These are phyloP conservation scores for Trichomonascaceae sp. DNA, from an alignment of 1,139 yeast species.

Conservation along the genomic window DNA sequence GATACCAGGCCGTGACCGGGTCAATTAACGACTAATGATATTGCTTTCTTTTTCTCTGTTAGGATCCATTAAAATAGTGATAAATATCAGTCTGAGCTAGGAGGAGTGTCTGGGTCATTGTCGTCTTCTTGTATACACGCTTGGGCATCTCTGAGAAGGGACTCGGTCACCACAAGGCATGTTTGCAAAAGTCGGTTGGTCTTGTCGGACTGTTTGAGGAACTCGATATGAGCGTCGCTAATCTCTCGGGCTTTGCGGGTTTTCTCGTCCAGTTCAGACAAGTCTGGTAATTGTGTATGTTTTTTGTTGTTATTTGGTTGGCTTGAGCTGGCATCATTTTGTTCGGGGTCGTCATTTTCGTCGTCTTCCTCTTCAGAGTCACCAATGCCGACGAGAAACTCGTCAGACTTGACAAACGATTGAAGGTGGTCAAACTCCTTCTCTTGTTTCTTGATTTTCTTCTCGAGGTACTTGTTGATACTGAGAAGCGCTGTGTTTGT, in stretches of 20 bases:
- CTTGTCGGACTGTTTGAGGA: conserved; percentile 13
- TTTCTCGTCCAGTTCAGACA: not conserved
- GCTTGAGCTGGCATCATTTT: too few species aligned
- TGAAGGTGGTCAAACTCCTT: conserved; percentile 11
- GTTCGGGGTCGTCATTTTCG: not conserved
- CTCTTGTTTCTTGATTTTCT: conserved; percentile 12
- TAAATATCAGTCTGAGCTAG: too few species aligned
- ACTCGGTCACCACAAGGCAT: conserved; percentile 14
- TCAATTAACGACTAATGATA: too few species aligned
- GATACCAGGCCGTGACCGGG: not conserved
- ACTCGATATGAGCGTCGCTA: conserved; percentile 14
- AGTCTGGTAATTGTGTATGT: too few species aligned
- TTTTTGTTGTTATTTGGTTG: too few species aligned
- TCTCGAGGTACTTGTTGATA: conserved; percentile 19
- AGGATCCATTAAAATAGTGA: too few species aligned
- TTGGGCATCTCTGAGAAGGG: conserved; percentile 13
- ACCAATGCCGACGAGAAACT: conserved; percentile 4
- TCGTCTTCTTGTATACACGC: conserved; percentile 12
- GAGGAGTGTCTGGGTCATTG: too few species aligned
- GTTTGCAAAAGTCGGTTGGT: conserved; percentile 11
- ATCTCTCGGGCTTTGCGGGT: conserved; percentile 5
- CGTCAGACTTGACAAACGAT: conserved; percentile 1
- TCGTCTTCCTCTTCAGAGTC: conserved; percentile 6
- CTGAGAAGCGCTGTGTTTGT: conserved; percentile 18
- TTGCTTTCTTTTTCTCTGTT: too few species aligned